Base-by-base conservation (phyloP, 768 basidiomycete species). In the Lanmaoa pseudosensibilis region DNA sequence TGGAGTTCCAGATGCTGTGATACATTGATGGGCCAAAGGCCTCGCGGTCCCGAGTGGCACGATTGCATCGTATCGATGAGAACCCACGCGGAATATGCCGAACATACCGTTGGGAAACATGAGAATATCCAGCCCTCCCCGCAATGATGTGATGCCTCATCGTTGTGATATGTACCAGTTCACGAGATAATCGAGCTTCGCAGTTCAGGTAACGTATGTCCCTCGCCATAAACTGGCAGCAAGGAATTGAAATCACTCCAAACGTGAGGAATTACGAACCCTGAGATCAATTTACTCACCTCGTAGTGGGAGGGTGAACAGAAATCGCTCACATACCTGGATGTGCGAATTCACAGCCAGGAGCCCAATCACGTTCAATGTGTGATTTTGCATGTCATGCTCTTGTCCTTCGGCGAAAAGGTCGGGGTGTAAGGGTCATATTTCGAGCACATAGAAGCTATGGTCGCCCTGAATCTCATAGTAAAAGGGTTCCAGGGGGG, bases 401-500 rank as follows among this genome's bases (percentile, higher is more conserved):
- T 7, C 27, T 25, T 52, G 6, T 23, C 18, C 39, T 25, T 18
- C 48, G 30, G 19, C n/a, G 23, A 30, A 34, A 46, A n/a, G 16
- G 19, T 9, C 37, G n/a, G 38, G 12, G 15, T 11, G 32, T n/a
- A 30, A 8, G 37, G 19, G 16, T 8, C 50, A 13, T 32, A 37
- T 23, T 9, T 34, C n/a, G 13, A 37, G 19, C 15, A 46, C 6
- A n/a, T 5, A n/a, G 11, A 23, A 16, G 41, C 41, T 23, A 43
- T 23, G 12, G 37, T 11, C 38, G 27, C 44, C 44, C 18, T 27
- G 25, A n/a, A 30, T 30, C 6, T n/a, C 27, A 25, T 47, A 21
- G 27, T 32, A 52, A 46, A 46, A 18, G 58, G 38, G 52, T 60
- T 32, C 51, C 55, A 61, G 50, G 54, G 46, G 48, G 43, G 30